These are phyloP conservation scores for Solanum dulcamara DNA, from an alignment of 257 asterid genomes.

Conservation along the genomic window DNA sequence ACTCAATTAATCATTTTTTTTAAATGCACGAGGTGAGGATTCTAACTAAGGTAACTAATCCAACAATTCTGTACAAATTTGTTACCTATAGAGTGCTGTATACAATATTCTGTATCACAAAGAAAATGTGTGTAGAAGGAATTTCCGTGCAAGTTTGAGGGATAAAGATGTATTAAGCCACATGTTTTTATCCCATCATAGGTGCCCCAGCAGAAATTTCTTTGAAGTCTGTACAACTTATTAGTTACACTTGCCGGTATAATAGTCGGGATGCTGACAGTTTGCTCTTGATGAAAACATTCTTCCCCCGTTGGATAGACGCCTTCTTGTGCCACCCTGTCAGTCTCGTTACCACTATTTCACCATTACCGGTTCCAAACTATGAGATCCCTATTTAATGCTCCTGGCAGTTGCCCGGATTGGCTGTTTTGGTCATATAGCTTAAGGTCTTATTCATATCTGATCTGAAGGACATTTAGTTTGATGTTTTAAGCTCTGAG, in stretches of 20 bases:
- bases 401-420: neutral
- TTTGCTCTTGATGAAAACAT: neutral
- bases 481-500: neutral
- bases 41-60: neutral
- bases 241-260: neutral
- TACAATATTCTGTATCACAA: neutral
- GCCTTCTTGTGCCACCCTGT: neutral
- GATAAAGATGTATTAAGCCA: neutral
- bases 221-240: neutral
- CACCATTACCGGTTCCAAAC: neutral
- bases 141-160: neutral
- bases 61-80: neutral
- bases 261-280: neutral
- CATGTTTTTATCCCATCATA: neutral
- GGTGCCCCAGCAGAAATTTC: neutral
- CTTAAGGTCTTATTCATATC: neutral
- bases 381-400: neutral
- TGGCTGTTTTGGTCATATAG: neutral
- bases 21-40: neutral
- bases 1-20: neutral
- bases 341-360: neutral
- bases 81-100: neutral
- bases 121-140: neutral
- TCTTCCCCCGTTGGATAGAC: neutral
- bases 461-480: neutral